These are phyloP conservation scores for Kondoa malvinella DNA, from an alignment of 768 basidiomycete species.

Conservation along the genomic window DNA sequence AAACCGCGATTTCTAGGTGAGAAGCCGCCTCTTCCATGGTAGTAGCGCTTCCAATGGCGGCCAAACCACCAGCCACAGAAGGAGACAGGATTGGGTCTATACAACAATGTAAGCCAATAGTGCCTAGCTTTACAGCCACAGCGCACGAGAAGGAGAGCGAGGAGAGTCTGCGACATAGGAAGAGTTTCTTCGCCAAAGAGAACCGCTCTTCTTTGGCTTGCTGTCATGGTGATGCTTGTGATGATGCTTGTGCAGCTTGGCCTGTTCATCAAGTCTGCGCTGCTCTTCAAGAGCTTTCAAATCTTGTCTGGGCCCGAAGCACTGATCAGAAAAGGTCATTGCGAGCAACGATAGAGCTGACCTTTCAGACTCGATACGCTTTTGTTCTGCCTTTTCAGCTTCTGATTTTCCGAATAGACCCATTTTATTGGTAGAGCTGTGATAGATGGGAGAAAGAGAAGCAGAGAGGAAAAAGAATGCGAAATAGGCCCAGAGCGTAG, in stretches of 20 bases:
- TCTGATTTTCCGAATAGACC: neutral
- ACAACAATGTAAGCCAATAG: no score
- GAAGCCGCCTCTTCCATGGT: neutral
- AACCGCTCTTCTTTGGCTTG: no score
- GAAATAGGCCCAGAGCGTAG: no score
- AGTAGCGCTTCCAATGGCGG: neutral
- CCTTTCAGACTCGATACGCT: neutral
- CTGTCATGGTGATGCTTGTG: no score
- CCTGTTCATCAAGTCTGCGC: neutral
- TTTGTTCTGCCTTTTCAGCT: neutral
- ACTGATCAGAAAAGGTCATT: neutral
- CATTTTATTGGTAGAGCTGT: no score
- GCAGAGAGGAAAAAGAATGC: no score
- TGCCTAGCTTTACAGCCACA: no score
- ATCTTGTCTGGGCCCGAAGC: slow-evolving; percentile 10
- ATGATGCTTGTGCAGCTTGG: neutral
- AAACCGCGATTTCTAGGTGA: neutral
- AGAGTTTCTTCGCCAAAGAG: no score
- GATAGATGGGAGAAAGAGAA: no score
- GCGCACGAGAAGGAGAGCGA: no score
- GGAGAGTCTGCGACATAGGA: no score
- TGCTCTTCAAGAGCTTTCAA: neutral
- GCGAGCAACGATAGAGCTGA: neutral
- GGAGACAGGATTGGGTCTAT: neutral
- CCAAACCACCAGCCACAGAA: no score